phyloP scores from a whole-genome alignment of 257 asterid genomes.

The Nicotiana knightiana region DNA sequence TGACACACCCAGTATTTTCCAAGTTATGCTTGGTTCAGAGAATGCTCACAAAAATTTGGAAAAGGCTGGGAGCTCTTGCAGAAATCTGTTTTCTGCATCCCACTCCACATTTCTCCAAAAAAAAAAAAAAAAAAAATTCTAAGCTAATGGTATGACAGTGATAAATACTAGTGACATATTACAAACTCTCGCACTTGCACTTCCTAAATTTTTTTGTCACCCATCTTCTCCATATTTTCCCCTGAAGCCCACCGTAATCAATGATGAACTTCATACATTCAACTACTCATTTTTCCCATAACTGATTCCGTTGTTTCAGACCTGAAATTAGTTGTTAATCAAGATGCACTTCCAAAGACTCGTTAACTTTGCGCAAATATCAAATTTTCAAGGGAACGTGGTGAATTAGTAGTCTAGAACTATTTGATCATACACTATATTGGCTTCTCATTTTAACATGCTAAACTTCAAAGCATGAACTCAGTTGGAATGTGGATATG shows the following conservation, averaged over 20 bases:
- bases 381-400: not conserved
- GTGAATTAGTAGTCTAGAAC: not conserved
- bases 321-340: not conserved
- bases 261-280: not conserved
- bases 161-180: not conserved
- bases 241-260: not conserved
- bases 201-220: not conserved
- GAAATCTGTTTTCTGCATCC: not conserved
- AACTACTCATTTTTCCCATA: not conserved
- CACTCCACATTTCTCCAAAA: not conserved
- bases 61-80: not conserved
- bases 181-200: not conserved
- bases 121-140: not conserved
- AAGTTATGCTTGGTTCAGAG: not conserved
- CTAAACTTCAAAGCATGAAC: not conserved
- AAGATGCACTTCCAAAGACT: not conserved
- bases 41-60: not conserved
- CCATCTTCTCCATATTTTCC: not conserved
- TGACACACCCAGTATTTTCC: not conserved
- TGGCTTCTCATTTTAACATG: not conserved
- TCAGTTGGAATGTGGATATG: conserved; percentile 8
- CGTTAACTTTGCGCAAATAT: not conserved
- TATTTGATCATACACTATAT: not conserved
- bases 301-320: not conserved
- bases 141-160: not conserved